Evolutionary conservation across 495 filamentous ascomycete genomes (phyloP).

Genomic region (Terfezia claveryi): DNA sequence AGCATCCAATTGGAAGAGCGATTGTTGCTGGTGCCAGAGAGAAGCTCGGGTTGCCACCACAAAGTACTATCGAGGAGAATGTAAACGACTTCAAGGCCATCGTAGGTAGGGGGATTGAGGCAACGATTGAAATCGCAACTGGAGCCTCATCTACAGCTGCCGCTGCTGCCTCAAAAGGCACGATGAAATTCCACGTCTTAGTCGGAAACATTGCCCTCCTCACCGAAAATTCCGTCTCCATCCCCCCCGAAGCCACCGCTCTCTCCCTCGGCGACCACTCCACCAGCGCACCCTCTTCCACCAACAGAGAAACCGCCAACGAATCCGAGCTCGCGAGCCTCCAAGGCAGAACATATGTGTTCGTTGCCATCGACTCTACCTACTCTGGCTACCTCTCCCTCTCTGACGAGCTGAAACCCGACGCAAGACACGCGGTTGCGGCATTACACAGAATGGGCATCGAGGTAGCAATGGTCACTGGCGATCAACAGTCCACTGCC

Average conservation of each 20-base stretch:
- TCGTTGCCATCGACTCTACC: conserved; percentile 59
- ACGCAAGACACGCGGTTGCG: conserved; percentile 59
- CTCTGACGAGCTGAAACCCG: conserved; percentile 72
- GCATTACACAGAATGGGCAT: conserved; percentile 69
- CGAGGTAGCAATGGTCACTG: conserved; percentile 76
- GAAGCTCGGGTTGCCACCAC: conserved; percentile 46
- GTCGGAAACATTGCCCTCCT: conserved; percentile 68
- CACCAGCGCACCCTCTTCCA: conserved; percentile 23
- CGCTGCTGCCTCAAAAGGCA: background rate
- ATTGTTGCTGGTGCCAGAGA: conserved; percentile 51
- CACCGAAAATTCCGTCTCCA: conserved; percentile 36
- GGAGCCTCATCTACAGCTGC: conserved; percentile 5
- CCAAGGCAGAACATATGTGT: conserved; percentile 68
- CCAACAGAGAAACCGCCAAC: conserved; percentile 1
- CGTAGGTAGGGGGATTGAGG: conserved; percentile 70
- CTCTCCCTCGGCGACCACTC: conserved; percentile 26
- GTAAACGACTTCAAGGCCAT: conserved; percentile 64
- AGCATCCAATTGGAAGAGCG: conserved; percentile 84
- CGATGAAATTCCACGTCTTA: conserved; percentile 45
- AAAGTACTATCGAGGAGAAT: conserved; percentile 57
- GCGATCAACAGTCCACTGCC: conserved; percentile 67
- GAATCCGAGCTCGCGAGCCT: conserved; percentile 18
- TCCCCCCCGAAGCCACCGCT: conserved; percentile 39
- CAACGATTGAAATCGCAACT: conserved; percentile 43
- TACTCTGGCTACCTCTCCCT: conserved; percentile 69